Percentiles rank a stretch among this genome's conserved stretches.
These are phyloP conservation scores for Solanum peruvianum DNA, from an alignment of 257 asterid genomes.

Conservation along the genomic window DNA sequence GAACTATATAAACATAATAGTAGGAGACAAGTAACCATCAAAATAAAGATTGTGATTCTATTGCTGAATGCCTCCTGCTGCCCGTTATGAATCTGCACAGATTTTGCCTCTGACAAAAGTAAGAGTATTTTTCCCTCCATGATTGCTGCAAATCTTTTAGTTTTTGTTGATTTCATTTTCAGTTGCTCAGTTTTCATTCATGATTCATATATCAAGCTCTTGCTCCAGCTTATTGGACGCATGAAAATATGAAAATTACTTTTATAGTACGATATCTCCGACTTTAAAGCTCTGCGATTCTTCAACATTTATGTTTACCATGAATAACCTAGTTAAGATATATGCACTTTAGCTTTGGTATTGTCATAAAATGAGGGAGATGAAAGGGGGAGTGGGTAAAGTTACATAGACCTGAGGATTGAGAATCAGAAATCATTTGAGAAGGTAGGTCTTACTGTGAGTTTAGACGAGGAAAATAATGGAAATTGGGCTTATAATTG, in stretches of 20 bases:
- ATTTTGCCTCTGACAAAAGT: neutral
- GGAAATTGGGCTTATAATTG: neutral
- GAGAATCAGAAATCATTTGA: neutral
- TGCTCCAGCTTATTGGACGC: neutral
- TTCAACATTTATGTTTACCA: neutral
- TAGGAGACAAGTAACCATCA: too few relatives aligned
- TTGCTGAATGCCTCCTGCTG: neutral
- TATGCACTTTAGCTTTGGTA: neutral
- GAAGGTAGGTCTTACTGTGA: neutral
- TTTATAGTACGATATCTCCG: neutral
- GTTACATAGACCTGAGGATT: neutral
- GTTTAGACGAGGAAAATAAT: neutral
- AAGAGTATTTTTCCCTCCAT: too few relatives aligned
- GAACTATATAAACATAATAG: too few relatives aligned
- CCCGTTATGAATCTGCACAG: neutral
- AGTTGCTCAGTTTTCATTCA: neutral
- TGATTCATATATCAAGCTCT: neutral
- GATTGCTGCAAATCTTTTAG: too few relatives aligned
- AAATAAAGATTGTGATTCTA: neutral
- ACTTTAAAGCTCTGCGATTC: neutral
- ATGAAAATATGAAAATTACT: neutral
- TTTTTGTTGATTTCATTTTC: neutral
- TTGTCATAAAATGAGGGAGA: neutral
- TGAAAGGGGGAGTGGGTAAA: neutral
- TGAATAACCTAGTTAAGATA: neutral